phyloP scores from a whole-genome alignment of 2,329 filamentous ascomycete species.

The Fusarium bactridioides region DNA sequence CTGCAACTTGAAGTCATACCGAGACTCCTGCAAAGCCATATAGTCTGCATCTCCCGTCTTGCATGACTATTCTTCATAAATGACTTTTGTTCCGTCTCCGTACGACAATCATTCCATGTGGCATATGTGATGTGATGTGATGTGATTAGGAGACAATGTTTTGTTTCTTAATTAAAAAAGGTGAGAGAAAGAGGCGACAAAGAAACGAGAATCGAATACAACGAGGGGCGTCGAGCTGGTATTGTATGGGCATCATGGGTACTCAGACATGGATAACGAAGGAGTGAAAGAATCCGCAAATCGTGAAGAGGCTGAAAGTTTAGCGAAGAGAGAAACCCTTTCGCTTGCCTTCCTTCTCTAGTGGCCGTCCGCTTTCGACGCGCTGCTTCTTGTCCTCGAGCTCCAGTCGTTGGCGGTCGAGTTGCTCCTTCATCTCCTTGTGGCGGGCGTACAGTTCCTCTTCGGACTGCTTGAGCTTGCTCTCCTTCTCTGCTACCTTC shows the following conservation, averaged over 20 bases:
- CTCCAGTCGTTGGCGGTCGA: slow-evolving; percentile 92
- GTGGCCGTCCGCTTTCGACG: slow-evolving; percentile 91
- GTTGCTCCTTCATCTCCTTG: slow-evolving; percentile 99
- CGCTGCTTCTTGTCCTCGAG: slow-evolving; percentile 98
- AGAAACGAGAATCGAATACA: slow-evolving; percentile 55
- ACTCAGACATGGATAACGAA: slow-evolving; percentile 64
- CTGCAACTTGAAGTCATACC: slow-evolving; percentile 24
- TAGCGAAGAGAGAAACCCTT: slow-evolving; percentile 99
- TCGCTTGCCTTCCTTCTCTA: slow-evolving; percentile 98
- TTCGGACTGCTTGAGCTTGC: slow-evolving; percentile 99
- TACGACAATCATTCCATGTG: slow-evolving; percentile 47
- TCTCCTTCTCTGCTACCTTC: slow-evolving; percentile 99
- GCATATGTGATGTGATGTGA: slow-evolving; percentile 40
- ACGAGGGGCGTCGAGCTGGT: slow-evolving; percentile 64
- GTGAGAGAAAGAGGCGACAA: slow-evolving; percentile 49
- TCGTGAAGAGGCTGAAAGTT: slow-evolving; percentile 44
- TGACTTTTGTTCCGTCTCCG: slow-evolving; percentile 45
- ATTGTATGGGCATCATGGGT: slow-evolving; percentile 67
- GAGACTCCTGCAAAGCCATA: slow-evolving; percentile 36
- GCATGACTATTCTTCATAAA: slow-evolving; percentile 49
- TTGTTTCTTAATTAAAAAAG: slow-evolving; percentile 51
- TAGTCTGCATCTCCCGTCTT: slow-evolving; percentile 46
- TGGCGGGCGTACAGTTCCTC: slow-evolving; percentile 98
- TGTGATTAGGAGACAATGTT: slow-evolving; percentile 46
- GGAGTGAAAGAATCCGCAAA: slow-evolving; percentile 36